Evolutionary conservation across 768 basidiomycete genomes (phyloP).

Genomic region (Baorangia bicolor): DNA sequence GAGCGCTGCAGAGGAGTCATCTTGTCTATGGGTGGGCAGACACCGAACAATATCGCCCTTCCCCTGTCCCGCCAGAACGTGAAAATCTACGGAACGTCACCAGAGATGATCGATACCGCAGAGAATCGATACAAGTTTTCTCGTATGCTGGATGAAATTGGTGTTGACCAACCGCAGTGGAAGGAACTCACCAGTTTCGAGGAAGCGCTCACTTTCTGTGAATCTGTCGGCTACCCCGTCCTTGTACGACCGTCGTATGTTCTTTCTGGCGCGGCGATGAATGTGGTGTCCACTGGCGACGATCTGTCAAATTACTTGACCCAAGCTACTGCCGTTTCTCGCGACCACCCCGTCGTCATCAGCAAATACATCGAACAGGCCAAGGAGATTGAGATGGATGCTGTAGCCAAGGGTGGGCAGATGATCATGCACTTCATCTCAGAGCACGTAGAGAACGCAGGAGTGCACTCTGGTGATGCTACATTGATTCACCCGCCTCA

Average conservation of each 20-base stretch:
- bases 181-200: conserved; percentile 93
- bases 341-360: conserved; percentile 96
- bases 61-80: conserved; percentile 96
- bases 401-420: conserved; percentile 94
- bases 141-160: conserved; percentile 93
- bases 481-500: conserved; percentile 98
- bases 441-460: conserved; percentile 98
- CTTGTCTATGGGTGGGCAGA: conserved; percentile 97
- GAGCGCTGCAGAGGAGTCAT: conserved; percentile 91
- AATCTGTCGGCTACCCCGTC: conserved; percentile 92
- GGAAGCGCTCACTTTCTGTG: conserved; percentile 87
- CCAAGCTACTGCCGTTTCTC: conserved; percentile 94
- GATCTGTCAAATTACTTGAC: conserved; percentile 91
- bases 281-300: conserved; percentile 91
- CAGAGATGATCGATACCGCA: conserved; percentile 99
- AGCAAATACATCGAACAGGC: conserved; percentile 99
- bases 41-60: conserved; percentile 97
- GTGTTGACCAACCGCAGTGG: conserved; percentile 98
- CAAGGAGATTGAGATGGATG: conserved; percentile 99
- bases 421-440: conserved; percentile 99
- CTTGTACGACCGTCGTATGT: conserved; percentile 98
- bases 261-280: conserved; percentile 99
- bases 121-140: conserved; percentile 99
- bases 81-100: conserved; percentile 97
- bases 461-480: conserved; percentile 98